Evolutionary conservation across 2,329 filamentous ascomycete species (phyloP), one percentile per base, ranked within the genome.

Genomic region (Hawksworthiomyces lignivorus): DNA sequence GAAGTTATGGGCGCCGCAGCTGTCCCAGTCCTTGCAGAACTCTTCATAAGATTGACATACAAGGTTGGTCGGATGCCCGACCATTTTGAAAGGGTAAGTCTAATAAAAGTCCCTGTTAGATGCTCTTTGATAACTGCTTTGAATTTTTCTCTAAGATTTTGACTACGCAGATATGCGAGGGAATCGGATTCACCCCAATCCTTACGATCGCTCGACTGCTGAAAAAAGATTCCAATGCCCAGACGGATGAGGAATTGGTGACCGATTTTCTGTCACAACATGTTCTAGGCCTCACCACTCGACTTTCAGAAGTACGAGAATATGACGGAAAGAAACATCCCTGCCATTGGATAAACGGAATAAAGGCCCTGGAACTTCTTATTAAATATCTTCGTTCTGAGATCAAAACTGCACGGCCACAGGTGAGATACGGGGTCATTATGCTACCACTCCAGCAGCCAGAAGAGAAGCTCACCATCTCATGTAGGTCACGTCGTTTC

Each of bases 331-430:
- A 48, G 30, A 45, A 43, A 20, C 48, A 51, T 15, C 32, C 45
- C 6, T 50, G 49, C 43, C 44, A 51, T 26, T 51, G 49, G 49
- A 45, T 51, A 19, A 21, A 44, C 15, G 49, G 49, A 52, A 77
- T 98, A 8, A 77, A 77, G 49, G 89, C 87, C 5, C 83, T 98
- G 56, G 84, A 87, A 51, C 87, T 94, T 57, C 85, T 98, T 75
- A 83, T 96, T 37, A 77, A 70, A 41, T 69, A 94, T 36, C 84
- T 86, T 33, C 82, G 80, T 53, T 71, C 72, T 3, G 80, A 85
- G 54, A 78, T 89, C 24, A 82, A 80, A 47, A 80, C 83, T 52
- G 92, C 87, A 37, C 70, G 95, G 30, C 90, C 92, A 18, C 90
- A 96, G 68, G 85, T 87, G 62, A 52, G 70, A 61, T 39, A 9